Evolutionary conservation across 495 filamentous ascomycete species (phyloP).

Genomic region (Aspergillus bridgeri): DNA sequence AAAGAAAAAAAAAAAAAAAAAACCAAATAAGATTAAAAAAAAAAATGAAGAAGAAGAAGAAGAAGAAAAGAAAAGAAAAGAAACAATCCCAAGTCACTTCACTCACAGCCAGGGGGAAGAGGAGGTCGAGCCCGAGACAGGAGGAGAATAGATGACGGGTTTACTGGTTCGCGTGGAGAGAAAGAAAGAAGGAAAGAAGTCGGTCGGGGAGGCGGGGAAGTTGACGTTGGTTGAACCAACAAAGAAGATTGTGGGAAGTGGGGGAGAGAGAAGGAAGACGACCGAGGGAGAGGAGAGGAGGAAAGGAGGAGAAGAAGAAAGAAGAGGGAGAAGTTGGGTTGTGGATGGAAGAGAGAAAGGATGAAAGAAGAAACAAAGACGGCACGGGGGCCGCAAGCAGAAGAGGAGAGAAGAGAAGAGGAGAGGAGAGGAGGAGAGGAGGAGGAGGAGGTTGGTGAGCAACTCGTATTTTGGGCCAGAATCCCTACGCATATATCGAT

Average conservation of each 20-base stretch:
- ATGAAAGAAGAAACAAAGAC: conserved; percentile 36
- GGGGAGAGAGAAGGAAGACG: conserved; percentile 4
- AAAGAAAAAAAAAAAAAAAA: not conserved
- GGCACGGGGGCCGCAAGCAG: not conserved
- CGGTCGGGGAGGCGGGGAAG: not conserved
- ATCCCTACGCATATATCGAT: too few species aligned
- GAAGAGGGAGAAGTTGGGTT: not conserved
- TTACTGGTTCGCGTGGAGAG: not conserved
- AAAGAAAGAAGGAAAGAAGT: not conserved
- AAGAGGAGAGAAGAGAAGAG: too few species aligned
- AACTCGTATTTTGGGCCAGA: too few species aligned
- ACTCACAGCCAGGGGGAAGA: not conserved
- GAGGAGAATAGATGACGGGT: not conserved
- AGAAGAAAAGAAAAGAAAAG: not conserved
- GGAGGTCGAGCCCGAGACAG: not conserved
- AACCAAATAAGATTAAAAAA: not conserved
- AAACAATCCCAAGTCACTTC: not conserved
- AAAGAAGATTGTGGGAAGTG: not conserved
- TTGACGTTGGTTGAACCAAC: not conserved
- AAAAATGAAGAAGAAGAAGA: too few species aligned
- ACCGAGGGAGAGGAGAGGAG: conserved; percentile 5
- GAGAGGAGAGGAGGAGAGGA: too few species aligned
- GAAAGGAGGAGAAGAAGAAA: conserved; percentile 7
- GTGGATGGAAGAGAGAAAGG: conserved; percentile 18
- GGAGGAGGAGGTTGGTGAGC: too few species aligned